Evolutionary conservation across 1,284 basidiomycete species (phyloP).

Genomic region (Tylopilus sp.): DNA sequence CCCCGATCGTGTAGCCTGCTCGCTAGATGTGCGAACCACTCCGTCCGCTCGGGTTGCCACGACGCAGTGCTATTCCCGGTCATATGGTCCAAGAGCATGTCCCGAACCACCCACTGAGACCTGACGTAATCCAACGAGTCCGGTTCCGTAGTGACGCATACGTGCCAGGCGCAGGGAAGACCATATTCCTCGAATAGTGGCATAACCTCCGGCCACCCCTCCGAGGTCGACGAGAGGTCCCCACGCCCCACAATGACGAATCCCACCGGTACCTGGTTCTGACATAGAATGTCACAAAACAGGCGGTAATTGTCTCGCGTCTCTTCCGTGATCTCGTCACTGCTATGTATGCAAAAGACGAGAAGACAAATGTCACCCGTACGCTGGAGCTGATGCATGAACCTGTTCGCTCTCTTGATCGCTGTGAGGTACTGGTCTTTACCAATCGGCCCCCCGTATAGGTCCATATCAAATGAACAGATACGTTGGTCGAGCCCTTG

Average conservation of each 20-base stretch:
- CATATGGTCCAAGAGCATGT: constrained; percentile 35
- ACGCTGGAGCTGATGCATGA: constrained; percentile 36
- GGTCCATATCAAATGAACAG: constrained; percentile 35
- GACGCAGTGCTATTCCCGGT: constrained; percentile 30
- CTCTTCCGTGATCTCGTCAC: no score
- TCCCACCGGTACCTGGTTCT: constrained; percentile 35
- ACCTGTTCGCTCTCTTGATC: constrained; percentile 29
- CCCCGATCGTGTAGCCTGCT: constrained; percentile 33
- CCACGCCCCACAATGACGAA: constrained; percentile 39
- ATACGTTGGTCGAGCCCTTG: constrained; percentile 18
- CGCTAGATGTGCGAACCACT: constrained; percentile 38
- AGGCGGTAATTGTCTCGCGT: no score
- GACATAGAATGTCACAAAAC: constrained; percentile 38
- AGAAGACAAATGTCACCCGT: constrained; percentile 38
- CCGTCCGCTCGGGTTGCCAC: constrained; percentile 35
- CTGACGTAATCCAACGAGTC: no score
- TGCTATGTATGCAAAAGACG: constrained; percentile 41
- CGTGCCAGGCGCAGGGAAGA: constrained; percentile 33
- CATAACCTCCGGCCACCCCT: constrained; percentile 32
- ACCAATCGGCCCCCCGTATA: constrained; percentile 31
- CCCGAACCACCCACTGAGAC: constrained; percentile 26
- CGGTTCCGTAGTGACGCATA: constrained; percentile 36
- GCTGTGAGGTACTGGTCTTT: constrained; percentile 28
- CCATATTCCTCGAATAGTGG: constrained; percentile 9
- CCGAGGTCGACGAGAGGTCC: constrained; percentile 34